These are phyloP conservation scores for Kwoniella dejecticola DNA, from an alignment of 768 basidiomycete species.

Conservation along the genomic window DNA sequence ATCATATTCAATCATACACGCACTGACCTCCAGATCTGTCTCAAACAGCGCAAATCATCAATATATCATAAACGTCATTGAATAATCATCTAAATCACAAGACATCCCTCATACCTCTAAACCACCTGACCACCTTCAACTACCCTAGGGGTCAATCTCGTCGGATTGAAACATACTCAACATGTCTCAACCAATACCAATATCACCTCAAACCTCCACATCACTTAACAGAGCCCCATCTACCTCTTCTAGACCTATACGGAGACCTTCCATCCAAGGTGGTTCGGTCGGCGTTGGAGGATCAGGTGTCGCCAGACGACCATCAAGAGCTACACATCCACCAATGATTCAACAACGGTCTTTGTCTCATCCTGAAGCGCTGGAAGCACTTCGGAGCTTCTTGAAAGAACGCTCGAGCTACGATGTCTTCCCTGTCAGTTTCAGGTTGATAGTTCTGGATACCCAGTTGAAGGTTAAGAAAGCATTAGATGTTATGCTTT, in stretches of 20 bases:
- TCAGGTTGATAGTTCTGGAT: constrained; percentile 93
- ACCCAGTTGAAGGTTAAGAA: constrained; percentile 94
- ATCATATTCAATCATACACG: too few relatives aligned
- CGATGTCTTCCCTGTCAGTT: constrained; percentile 96
- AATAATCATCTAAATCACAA: too few relatives aligned
- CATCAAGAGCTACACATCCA: constrained; percentile 42
- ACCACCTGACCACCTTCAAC: neutral
- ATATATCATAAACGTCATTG: too few relatives aligned
- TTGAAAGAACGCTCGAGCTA: constrained; percentile 85
- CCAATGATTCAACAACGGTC: constrained; percentile 32
- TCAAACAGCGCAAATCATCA: too few relatives aligned
- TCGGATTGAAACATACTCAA: neutral
- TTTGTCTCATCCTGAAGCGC: constrained; percentile 54
- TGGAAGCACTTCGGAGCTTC: constrained; percentile 69
- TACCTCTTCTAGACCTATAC: constrained; percentile 11
- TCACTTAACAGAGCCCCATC: constrained; percentile 14
- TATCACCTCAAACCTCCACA: constrained; percentile 16
- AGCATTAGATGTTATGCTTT: constrained; percentile 71
- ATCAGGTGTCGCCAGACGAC: constrained; percentile 22
- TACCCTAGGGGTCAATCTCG: neutral
- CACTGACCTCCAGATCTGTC: too few relatives aligned
- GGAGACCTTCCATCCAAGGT: constrained; percentile 15
- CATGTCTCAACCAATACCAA: constrained; percentile 25
- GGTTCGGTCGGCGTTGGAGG: neutral
- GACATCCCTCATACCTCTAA: too few relatives aligned